phyloP scores from a whole-genome alignment of 192 early-diverging fungal species.

The Radiomyces spectabilis region DNA sequence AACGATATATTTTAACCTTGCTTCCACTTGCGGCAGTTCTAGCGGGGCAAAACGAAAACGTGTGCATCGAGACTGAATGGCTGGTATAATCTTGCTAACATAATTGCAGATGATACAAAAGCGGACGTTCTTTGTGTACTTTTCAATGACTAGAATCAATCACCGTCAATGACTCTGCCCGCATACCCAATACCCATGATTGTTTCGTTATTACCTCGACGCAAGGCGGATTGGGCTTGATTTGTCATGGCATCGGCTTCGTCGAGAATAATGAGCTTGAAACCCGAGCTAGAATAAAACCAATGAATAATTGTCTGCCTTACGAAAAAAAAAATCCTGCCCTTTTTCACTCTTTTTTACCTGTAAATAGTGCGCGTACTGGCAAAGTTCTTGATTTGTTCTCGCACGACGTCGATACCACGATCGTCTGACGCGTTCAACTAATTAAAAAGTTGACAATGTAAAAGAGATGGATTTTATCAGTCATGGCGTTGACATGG shows the following conservation, averaged over 20 bases:
- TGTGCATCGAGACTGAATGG: conserved; percentile 97
- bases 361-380: conserved; percentile 90
- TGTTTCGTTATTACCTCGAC: conserved; percentile 76
- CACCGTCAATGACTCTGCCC: neutral
- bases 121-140: conserved; percentile 95
- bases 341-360: conserved; percentile 2
- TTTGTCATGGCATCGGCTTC: conserved; percentile 97
- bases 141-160: conserved; percentile 76
- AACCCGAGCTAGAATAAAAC: conserved; percentile 51
- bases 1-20: conserved; percentile 63
- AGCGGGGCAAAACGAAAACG: conserved; percentile 93
- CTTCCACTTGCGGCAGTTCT: conserved; percentile 66
- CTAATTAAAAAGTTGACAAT: conserved; percentile 22
- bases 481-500: neutral
- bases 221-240: conserved; percentile 84
- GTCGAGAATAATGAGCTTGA: conserved; percentile 96
- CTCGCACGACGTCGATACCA: conserved; percentile 95
- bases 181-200: too few species aligned
- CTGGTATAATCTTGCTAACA: conserved; percentile 94
- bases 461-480: neutral
- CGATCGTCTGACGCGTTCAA: conserved; percentile 98
- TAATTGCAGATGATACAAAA: conserved; percentile 99
- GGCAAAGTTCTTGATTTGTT: conserved; percentile 98
- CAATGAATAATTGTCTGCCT: neutral
- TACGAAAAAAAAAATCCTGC: neutral